Conservation (phyloP, 306 rosid genomes). For the Cucumis cinereus region DNA sequence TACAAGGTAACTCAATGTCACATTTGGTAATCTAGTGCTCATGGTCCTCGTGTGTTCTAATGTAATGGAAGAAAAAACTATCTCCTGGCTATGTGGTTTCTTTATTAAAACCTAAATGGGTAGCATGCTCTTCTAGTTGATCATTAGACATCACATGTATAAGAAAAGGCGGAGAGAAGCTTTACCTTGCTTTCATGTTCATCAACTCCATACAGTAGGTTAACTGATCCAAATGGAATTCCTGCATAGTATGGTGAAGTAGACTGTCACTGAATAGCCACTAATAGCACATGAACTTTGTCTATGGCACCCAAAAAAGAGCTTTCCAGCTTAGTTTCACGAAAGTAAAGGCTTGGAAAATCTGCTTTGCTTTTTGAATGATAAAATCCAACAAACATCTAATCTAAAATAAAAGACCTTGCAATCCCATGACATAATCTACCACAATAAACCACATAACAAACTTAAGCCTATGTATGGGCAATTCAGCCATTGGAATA, state of each 20-base stretch:
- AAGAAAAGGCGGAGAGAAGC: slow-evolving; percentile 19
- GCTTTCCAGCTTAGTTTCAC: neutral
- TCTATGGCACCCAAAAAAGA: neutral
- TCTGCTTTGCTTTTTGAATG: neutral
- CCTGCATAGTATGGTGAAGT: slow-evolving; percentile 34
- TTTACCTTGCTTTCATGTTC: slow-evolving; percentile 92
- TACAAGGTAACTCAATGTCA: neutral
- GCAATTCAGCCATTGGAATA: neutral
- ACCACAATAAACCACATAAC: neutral
- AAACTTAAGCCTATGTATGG: neutral
- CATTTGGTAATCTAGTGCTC: neutral
- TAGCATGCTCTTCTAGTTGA: neutral
- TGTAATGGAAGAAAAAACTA: neutral
- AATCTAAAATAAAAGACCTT: neutral
- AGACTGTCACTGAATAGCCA: neutral
- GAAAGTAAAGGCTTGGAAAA: neutral
- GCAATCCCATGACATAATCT: neutral
- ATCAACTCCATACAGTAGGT: slow-evolving; percentile 90
- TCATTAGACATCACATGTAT: slow-evolving; percentile 16
- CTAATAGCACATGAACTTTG: neutral
- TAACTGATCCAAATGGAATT: slow-evolving; percentile 97
- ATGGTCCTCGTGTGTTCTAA: neutral
- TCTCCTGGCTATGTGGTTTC: neutral
- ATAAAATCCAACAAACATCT: neutral
- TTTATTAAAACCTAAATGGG: neutral